Evolutionary conservation across 176 grass and related monocot species (phyloP).

Genomic region (Canna indica): DNA sequence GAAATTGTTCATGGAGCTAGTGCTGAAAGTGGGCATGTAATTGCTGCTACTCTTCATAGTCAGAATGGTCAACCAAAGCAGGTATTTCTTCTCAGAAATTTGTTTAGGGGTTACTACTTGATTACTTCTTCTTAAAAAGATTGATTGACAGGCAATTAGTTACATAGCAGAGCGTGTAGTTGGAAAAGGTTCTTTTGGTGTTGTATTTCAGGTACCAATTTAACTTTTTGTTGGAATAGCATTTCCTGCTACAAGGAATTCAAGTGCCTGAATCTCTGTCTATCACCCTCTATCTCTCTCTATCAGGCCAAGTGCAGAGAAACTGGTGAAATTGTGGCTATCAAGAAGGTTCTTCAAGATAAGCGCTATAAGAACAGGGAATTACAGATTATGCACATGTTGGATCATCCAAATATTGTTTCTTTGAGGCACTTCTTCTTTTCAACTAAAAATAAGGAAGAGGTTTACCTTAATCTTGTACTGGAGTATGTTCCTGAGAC

Average conservation of each 20-base stretch:
- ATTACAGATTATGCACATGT: conserved; percentile 94
- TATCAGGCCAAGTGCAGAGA: conserved; percentile 87
- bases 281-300: conserved; percentile 17
- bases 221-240: conserved; percentile 14
- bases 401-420: conserved; percentile 95
- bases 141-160: conserved; percentile 52
- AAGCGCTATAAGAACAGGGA: conserved; percentile 97
- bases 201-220: conserved; percentile 74
- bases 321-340: conserved; percentile 88
- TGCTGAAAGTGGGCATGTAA: conserved; percentile 53
- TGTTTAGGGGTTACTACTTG: background rate
- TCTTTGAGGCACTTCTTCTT: conserved; percentile 93
- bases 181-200: conserved; percentile 91
- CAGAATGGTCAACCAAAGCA: conserved; percentile 76
- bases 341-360: conserved; percentile 97
- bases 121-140: conserved; percentile 11
- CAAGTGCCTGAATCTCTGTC: background rate
- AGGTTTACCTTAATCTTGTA: conserved; percentile 91
- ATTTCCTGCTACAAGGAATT: background rate
- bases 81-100: conserved; percentile 21
- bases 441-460: conserved; percentile 72
- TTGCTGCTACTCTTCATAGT: conserved; percentile 48
- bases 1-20: conserved; percentile 42
- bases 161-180: conserved; percentile 93
- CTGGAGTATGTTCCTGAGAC: conserved; percentile 91